Conservation (phyloP, 225 moss, liverwort and hornwort species). For the Pleurozium schreberi region DNA sequence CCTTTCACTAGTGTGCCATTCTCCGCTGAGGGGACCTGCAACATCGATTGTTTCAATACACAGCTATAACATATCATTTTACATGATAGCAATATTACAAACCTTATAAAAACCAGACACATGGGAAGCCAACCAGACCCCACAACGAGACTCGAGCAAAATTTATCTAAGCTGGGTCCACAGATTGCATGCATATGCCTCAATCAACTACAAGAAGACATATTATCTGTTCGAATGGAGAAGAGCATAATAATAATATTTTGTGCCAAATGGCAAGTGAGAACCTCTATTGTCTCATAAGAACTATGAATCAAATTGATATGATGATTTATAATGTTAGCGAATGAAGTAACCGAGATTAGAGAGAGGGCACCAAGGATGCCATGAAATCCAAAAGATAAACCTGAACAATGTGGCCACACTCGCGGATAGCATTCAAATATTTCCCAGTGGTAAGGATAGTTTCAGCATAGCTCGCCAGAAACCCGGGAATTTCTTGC, state of each 20-base stretch:
- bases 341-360: neutral
- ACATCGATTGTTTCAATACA: neutral
- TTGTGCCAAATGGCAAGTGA: neutral
- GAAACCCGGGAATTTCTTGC: conserved; percentile 81
- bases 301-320: neutral
- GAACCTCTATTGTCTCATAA: neutral
- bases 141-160: neutral
- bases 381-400: neutral
- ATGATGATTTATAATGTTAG: neutral
- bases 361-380: neutral
- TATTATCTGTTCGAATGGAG: neutral
- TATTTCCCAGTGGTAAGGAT: conserved; percentile 97
- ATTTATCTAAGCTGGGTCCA: neutral
- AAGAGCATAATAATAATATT: neutral
- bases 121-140: neutral
- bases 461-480: conserved; percentile 77
- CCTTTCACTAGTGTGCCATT: conserved; percentile 34
- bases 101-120: neutral
- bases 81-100: neutral
- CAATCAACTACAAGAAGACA: neutral
- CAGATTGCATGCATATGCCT: neutral
- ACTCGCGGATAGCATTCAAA: conserved; percentile 90
- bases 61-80: neutral
- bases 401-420: conserved; percentile 70
- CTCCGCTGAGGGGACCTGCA: conserved; percentile 77